phyloP scores from a whole-genome alignment of 805 yeast species.

The Monosporozyma aerobia region DNA sequence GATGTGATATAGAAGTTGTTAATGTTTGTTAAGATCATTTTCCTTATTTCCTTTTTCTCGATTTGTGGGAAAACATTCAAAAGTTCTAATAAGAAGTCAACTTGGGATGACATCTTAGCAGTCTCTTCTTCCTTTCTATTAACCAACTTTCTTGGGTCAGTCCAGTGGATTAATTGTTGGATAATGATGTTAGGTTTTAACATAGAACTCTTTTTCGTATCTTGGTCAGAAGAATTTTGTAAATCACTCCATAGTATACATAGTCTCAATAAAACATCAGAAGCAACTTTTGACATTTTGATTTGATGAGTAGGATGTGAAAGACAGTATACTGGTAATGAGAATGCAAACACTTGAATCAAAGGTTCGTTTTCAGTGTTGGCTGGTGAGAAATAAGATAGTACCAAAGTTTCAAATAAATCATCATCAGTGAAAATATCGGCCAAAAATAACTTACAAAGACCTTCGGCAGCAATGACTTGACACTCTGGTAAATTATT shows the following conservation, averaged over 20 bases:
- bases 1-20: slow-evolving; percentile 39
- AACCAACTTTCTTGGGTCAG: slow-evolving; percentile 65
- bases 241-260: slow-evolving; percentile 37
- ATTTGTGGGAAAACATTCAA: slow-evolving; percentile 39
- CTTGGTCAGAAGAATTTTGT: slow-evolving; percentile 29
- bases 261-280: slow-evolving; percentile 56
- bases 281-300: slow-evolving; percentile 51
- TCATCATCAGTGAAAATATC: slow-evolving; percentile 66
- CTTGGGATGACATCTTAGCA: slow-evolving; percentile 41
- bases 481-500: slow-evolving; percentile 56
- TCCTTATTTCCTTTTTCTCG: slow-evolving; percentile 45
- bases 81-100: slow-evolving; percentile 46
- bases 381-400: slow-evolving; percentile 67
- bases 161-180: slow-evolving; percentile 74
- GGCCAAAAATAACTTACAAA: slow-evolving; percentile 72
- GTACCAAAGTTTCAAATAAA: slow-evolving; percentile 57
- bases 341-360: slow-evolving; percentile 73
- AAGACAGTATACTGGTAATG: slow-evolving; percentile 80
- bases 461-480: slow-evolving; percentile 75
- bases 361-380: slow-evolving; percentile 55
- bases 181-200: slow-evolving; percentile 43
- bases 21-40: slow-evolving; percentile 43
- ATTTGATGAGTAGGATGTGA: slow-evolving; percentile 67
- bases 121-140: slow-evolving; percentile 37
- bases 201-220: slow-evolving; percentile 17